Base-by-base conservation (phyloP, 2,329 filamentous ascomycete species). In the Paecilomyces formosus region DNA sequence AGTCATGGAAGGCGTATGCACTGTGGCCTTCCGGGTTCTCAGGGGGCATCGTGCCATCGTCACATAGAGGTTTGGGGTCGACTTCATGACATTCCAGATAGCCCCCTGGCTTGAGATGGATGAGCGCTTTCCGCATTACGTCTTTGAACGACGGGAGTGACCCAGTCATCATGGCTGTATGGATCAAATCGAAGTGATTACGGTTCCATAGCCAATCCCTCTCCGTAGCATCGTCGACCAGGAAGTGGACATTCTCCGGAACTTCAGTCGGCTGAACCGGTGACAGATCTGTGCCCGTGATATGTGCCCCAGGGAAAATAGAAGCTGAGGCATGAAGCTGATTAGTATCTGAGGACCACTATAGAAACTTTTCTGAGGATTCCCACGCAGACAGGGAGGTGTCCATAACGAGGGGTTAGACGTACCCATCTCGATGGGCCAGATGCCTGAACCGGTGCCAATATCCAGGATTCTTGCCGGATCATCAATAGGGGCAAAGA, bases 241-340 rank as follows among this genome's bases (percentile, higher is more conserved):
- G 85, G 63, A 92, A 92, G 61, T 85, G 83, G 13, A 91, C 86
- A 62, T 92, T 92, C 18, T 83, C 81, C 0, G 89, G 88, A 0
- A 90, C 86, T 54, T 82, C 78, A 3, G 75, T 75, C 2, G 86
- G 85, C 66, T 89, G 87, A 26, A 88, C 85, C 1, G 86, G 85
- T 0, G 85, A 88, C 5, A 89, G 77, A 65, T 89, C 87, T 8
- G 83, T 87, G 31, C 85, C 87, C 54, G 81, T 79, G 30, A 89
- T 78, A 60, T 80, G 72, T 11, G 86, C 75, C 3, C 79, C 67
- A 12, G 86, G 86, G 60, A 86, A 88, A 54, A 72, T 26, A 21
- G 63, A 53, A 30, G 73, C 73, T 74, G 60, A 28, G 59, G 24
- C 51, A 21, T 33, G 58, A 55, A 79, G 70, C 59, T 56, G 11